A percentile compares a stretch with the other conserved stretches of the same genome.
Evolutionary conservation across 371 early-diverging fungal species (phyloP).

Genomic region (Massospora cicadina): DNA sequence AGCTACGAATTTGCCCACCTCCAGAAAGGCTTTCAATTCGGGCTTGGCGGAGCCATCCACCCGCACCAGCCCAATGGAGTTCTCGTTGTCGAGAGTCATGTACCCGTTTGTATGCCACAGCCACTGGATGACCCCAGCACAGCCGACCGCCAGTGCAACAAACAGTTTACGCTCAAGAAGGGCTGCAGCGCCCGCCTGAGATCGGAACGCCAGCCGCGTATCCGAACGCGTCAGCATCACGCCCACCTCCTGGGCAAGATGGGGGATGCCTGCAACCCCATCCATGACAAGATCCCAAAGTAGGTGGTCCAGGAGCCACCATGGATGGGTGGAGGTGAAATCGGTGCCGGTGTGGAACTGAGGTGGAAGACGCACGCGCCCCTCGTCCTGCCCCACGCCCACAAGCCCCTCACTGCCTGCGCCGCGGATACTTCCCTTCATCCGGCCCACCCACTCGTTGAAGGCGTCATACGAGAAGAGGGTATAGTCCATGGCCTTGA

Average conservation of each 20-base stretch:
- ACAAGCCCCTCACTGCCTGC: neutral
- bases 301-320: slow-evolving; percentile 2
- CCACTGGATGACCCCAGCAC: slow-evolving; percentile 6
- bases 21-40: neutral
- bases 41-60: slow-evolving; percentile 4
- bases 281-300: slow-evolving; percentile 1
- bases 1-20: neutral
- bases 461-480: neutral
- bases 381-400: slow-evolving; percentile 8
- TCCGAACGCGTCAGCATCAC: neutral
- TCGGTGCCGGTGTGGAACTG: neutral
- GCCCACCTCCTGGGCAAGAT: slow-evolving; percentile 6
- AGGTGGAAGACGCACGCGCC: neutral
- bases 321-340: slow-evolving; percentile 9
- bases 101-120: neutral
- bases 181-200: neutral
- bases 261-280: neutral
- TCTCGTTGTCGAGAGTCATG: slow-evolving; percentile 8
- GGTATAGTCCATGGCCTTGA: neutral
- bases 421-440: neutral
- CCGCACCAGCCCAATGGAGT: neutral
- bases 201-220: neutral
- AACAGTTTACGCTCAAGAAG: slow-evolving; percentile 8
- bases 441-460: neutral
- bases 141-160: neutral